Evolutionary conservation across 208 protist species (phyloP).

Genomic region (Leishmania gerbilli): DNA sequence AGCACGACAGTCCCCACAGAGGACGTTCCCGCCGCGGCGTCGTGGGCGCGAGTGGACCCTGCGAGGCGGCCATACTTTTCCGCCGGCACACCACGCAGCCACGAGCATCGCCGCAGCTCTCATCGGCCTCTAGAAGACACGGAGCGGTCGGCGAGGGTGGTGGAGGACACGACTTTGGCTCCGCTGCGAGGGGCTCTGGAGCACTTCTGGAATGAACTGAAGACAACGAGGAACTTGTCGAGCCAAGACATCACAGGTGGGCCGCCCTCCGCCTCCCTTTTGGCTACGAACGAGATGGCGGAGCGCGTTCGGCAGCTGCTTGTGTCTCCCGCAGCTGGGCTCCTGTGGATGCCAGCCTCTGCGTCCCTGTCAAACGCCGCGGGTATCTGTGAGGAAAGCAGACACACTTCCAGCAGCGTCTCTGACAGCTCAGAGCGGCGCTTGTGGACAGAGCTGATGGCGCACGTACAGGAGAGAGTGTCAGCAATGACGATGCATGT

Average conservation of each 20-base stretch:
- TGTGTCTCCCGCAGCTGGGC: conserved; percentile 11
- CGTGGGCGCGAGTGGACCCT: conserved; percentile 30
- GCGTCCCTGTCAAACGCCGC: background rate
- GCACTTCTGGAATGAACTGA: conserved; percentile 33
- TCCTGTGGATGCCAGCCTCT: conserved; percentile 13
- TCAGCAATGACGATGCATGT: background rate
- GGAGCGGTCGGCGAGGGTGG: background rate
- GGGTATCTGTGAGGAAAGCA: background rate
- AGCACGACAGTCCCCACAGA: conserved; percentile 1
- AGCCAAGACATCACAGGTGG: background rate
- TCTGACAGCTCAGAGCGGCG: background rate
- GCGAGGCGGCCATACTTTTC: conserved; percentile 34
- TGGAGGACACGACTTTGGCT: conserved; percentile 39
- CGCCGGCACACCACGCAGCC: background rate
- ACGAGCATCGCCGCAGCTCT: background rate
- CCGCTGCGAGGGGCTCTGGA: conserved; percentile 56
- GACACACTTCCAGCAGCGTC: background rate
- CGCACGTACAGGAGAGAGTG: background rate
- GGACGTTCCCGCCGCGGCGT: conserved; percentile 16
- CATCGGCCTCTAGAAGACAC: background rate
- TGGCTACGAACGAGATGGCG: background rate
- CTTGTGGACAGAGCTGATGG: background rate
- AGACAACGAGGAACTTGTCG: background rate
- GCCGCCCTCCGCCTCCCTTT: background rate
- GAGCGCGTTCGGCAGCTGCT: conserved; percentile 20